Evolutionary conservation across 2,329 filamentous ascomycete genomes (phyloP).

Genomic region (Zymoseptoria brevis): DNA sequence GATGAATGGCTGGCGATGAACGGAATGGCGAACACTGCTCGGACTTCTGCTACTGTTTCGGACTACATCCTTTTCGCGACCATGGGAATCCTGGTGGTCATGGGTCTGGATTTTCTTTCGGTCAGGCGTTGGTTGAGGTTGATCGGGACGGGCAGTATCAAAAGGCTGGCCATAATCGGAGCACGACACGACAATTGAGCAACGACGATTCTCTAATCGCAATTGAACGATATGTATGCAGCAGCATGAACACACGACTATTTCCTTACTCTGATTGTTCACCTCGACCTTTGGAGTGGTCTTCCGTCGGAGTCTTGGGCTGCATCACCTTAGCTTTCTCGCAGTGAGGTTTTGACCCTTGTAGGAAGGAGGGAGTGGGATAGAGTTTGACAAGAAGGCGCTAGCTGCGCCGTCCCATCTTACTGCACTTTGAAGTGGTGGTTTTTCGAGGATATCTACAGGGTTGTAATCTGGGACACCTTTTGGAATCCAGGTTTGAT

Average conservation of each 20-base stretch:
- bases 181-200: background rate
- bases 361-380: too few relatives aligned
- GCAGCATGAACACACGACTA: background rate
- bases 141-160: background rate
- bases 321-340: too few relatives aligned
- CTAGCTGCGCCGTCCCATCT: too few relatives aligned
- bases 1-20: background rate
- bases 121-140: background rate
- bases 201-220: background rate
- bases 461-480: too few relatives aligned
- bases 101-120: background rate
- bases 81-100: background rate
- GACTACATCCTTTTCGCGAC: background rate
- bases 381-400: too few relatives aligned
- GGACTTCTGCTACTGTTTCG: background rate
- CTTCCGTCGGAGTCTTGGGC: too few relatives aligned
- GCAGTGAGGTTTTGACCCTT: too few relatives aligned
- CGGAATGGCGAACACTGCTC: background rate
- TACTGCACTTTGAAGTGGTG: too few relatives aligned
- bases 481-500: background rate
- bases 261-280: background rate
- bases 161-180: background rate
- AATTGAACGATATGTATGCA: background rate
- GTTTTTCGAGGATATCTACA: too few relatives aligned
- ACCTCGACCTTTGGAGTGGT: too few relatives aligned